Base-by-base conservation (phyloP, 768 basidiomycete genomes). In the Tubosaeta brunneosetosa region DNA sequence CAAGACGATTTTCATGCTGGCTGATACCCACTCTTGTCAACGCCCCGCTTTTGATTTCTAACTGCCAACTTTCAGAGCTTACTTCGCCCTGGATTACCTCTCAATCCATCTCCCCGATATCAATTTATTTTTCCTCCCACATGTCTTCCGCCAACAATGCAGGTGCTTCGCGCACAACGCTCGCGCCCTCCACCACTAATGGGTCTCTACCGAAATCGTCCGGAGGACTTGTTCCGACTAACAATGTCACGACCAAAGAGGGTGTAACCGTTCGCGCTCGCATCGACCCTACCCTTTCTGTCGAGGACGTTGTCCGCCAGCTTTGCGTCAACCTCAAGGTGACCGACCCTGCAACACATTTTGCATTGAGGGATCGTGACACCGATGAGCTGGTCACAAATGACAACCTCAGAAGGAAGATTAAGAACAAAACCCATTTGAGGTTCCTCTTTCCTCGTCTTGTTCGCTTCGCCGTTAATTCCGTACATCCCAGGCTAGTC, bases 351-450 rank as follows among this genome's bases (percentile, higher is more conserved):
- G 78, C 88, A 1, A 77, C 78, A 1, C 72, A 87, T 56, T 93
- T 82, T 64, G 87, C 91, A 1, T 68, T 95, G 53, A 78, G 92
- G 60, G 91, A 94, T 65, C 69, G 69, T 25, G 88, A 91, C 59
- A 81, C 77, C 14, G 88, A 88, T 54, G 89, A 89, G 58, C 70
- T 94, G 44, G 85, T 97, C 16, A 94, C 91, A 26, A 87, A 88
- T 61, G 90, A 92, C 57, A 94, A 94, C 64, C 66, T 97, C 62
- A 78, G 83, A 64, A 84, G 80, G 71, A 88, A 87, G 73, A 89
- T 94, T 58, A 86, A 80, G 70, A 77, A 77, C 37, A 92, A 88
- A 67, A 80, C 77, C 44, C 83, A 87, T 62, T 74, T 94, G 50
- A 91, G 85, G 91, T 92, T 64, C 59, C 81, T 70, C 32, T 31